Percentiles rank a stretch among this genome's conserved stretches.
These are phyloP conservation scores for Striga hermonthica DNA, from an alignment of 305 asterid species.

Conservation along the genomic window DNA sequence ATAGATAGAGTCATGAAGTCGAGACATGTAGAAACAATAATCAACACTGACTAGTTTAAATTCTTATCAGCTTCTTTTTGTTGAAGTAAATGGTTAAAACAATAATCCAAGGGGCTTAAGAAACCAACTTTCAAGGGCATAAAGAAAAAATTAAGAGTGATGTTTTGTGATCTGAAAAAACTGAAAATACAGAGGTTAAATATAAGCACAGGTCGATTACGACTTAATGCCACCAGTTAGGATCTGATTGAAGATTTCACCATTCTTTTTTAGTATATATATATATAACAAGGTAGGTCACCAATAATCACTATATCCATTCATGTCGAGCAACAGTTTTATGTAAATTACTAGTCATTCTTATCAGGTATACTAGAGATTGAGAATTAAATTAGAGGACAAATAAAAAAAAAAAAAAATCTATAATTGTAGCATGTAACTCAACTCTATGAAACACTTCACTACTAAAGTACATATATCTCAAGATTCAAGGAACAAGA, in stretches of 20 bases:
- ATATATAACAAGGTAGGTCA: background rate
- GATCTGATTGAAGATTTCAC: background rate
- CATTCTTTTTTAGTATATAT: no score
- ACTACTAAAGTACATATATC: background rate
- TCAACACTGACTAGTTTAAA: constrained; percentile 13
- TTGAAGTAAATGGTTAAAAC: background rate
- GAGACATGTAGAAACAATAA: background rate
- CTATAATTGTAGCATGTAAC: constrained; percentile 2
- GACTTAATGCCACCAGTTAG: background rate
- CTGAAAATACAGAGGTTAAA: background rate
- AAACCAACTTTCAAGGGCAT: background rate
- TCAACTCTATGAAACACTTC: background rate
- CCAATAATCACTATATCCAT: background rate
- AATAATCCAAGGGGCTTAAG: constrained; percentile 21
- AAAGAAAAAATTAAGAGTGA: background rate
- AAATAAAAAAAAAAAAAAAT: background rate
- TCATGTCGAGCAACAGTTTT: background rate
- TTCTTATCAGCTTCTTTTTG: background rate
- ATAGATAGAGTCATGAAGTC: background rate
- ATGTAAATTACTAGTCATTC: background rate
- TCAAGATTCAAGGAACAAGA: background rate
- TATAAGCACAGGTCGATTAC: background rate
- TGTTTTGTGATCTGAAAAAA: background rate
- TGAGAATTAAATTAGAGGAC: constrained; percentile 14
- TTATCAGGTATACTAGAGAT: constrained; percentile 1